Evolutionary conservation across 2,329 filamentous ascomycete species (phyloP), one percentile per base, ranked within the genome.

Genomic region (Myriosclerotinia scirpicola): DNA sequence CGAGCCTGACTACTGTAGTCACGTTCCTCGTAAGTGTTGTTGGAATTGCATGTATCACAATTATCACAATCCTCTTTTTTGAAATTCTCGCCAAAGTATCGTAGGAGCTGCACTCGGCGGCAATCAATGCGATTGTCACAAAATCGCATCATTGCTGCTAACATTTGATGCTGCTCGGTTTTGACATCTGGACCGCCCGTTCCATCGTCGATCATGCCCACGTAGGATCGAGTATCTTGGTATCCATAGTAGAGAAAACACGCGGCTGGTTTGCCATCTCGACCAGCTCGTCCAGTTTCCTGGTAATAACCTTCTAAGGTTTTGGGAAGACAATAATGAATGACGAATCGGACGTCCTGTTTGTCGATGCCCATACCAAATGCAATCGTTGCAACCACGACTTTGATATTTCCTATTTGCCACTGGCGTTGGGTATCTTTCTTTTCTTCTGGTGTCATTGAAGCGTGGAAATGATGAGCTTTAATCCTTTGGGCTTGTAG

Each of bases 311-410:
- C 95, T 79, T 99, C 95, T 64, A 99, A 81, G 73, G 92, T 97
- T 78, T 99, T 98, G 1, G 95, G 95, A 7, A 99, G 83, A 54
- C 88, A 91, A 74, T 96, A 90, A 75, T 99, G 96, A 52, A 99
- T 92, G 44, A 99, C 95, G 76, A 96, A 99, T 38, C 95, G 90
- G 58, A 99, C 95, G 76, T 99, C 90, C 0, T 93, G 87, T 77
- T 99, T 99, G 81, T 99, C 95, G 71, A 99, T 99, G n/a, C 95
- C 95, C 95, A 99, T 99, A 8, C 95, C 95, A 76, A 99, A 99
- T 34, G 95, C 95, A 77, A 99, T 98, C 0, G 95, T 99, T 26
- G 95, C 96, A 60, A 99, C 95, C 54, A 99, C 96, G 44, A 99
- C 91, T 72, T 97, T 90, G 73, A 89, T 85, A 62, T 82, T 80